Conservation (phyloP, 495 filamentous ascomycete species). For the Letharia columbiana region DNA sequence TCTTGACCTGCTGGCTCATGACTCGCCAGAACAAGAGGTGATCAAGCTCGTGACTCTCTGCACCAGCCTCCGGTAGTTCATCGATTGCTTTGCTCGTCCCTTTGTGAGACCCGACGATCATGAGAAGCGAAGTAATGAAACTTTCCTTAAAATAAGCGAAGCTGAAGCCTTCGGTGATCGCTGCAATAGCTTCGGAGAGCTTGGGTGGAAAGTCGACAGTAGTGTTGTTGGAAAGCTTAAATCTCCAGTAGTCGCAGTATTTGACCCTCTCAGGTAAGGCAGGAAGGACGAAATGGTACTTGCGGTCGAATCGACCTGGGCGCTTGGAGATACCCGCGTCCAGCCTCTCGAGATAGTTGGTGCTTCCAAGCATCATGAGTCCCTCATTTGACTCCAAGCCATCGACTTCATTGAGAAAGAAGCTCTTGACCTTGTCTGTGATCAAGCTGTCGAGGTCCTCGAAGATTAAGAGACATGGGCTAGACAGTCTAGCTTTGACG, state of each 20-base stretch:
- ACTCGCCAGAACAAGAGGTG: conserved; percentile 44
- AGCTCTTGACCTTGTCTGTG: conserved; percentile 43
- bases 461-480: conserved; percentile 46
- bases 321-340: conserved; percentile 58
- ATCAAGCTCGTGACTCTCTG: conserved; percentile 33
- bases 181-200: conserved; percentile 45
- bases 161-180: conserved; percentile 51
- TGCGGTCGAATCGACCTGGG: conserved; percentile 56
- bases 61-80: conserved; percentile 20
- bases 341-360: conserved; percentile 51
- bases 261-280: conserved; percentile 42
- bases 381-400: conserved; percentile 59
- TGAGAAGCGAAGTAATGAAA: conserved; percentile 51
- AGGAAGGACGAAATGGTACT: conserved; percentile 53
- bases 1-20: conserved; percentile 49
- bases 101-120: conserved; percentile 35
- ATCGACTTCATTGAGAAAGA: conserved; percentile 66
- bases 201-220: conserved; percentile 47
- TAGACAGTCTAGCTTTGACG: conserved; percentile 37
- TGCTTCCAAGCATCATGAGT: conserved; percentile 56
- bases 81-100: conserved; percentile 9
- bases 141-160: conserved; percentile 61
- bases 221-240: conserved; percentile 32
- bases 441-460: conserved; percentile 62
- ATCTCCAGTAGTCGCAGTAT: conserved; percentile 52